Percentiles rank a stretch among this genome's conserved stretches.
Evolutionary conservation across 2,329 filamentous ascomycete species (phyloP).

Genomic region (Mariannaea elegans): DNA sequence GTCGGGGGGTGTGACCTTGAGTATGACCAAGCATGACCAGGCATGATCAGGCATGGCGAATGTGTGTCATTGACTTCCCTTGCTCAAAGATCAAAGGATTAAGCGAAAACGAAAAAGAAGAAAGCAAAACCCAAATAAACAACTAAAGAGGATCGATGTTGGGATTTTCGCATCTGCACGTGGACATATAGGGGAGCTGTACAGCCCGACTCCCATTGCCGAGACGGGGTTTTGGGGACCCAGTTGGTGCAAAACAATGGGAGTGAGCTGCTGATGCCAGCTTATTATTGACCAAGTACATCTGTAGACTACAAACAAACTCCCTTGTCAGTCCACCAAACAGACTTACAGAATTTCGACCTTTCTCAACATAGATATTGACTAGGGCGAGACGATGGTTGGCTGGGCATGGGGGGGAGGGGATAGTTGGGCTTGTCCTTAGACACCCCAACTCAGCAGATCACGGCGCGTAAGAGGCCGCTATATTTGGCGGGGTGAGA

Average conservation of each 20-base stretch:
- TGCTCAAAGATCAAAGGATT: background rate
- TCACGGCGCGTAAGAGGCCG: slow-evolving; percentile 28
- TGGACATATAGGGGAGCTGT: background rate
- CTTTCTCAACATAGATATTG: background rate
- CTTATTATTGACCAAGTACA: too few species aligned
- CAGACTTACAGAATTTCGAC: too few species aligned
- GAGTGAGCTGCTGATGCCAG: background rate
- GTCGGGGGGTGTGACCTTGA: too few species aligned
- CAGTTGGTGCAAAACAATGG: slow-evolving; percentile 8
- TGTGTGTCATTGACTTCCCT: background rate
- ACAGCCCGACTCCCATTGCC: background rate
- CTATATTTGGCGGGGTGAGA: slow-evolving; percentile 43
- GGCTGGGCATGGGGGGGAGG: background rate
- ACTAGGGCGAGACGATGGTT: background rate
- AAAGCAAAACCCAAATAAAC: background rate
- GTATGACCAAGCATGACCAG: background rate
- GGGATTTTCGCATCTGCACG: background rate
- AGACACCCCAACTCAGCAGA: slow-evolving; percentile 16
- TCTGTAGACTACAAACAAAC: background rate
- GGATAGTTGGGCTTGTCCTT: background rate
- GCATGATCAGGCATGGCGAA: background rate
- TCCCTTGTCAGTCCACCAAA: too few species aligned
- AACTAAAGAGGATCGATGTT: background rate
- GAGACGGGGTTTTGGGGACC: background rate
- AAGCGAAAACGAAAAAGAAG: background rate